Conservation (phyloP, 2,329 filamentous ascomycete genomes). For the Pestalotiopsis sp. region DNA sequence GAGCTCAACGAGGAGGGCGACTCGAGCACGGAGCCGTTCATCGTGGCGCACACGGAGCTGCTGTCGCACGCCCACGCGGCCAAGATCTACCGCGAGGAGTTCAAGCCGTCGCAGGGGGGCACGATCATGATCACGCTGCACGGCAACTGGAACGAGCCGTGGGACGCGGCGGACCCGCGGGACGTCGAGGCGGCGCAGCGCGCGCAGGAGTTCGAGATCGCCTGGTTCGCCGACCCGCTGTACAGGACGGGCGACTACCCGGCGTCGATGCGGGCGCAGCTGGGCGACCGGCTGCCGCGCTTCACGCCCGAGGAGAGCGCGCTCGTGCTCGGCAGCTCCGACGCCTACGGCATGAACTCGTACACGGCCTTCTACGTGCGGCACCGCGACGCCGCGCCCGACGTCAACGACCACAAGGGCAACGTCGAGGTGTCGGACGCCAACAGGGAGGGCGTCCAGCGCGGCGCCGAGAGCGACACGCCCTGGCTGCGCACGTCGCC, state of each 20-base stretch:
- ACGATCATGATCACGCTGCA: slow-evolving; percentile 43
- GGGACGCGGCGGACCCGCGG: slow-evolving; percentile 35
- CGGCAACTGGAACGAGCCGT: slow-evolving; percentile 44
- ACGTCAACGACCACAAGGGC: slow-evolving; percentile 41
- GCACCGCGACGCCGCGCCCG: slow-evolving; percentile 36
- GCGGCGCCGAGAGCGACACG: slow-evolving; percentile 40
- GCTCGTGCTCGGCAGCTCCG: slow-evolving; percentile 39
- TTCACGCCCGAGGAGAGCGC: slow-evolving; percentile 42
- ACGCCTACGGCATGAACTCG: slow-evolving; percentile 46
- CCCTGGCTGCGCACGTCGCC: slow-evolving; percentile 41
- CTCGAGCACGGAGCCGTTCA: slow-evolving; percentile 37
- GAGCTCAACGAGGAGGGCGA: slow-evolving; percentile 34
- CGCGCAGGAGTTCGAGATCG: slow-evolving; percentile 44
- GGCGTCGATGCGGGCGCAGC: slow-evolving; percentile 39
- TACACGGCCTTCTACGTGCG: slow-evolving; percentile 42
- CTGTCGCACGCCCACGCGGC: slow-evolving; percentile 39
- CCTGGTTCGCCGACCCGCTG: slow-evolving; percentile 42
- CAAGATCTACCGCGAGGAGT: slow-evolving; percentile 41
- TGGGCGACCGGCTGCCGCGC: slow-evolving; percentile 37
- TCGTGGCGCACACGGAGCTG: slow-evolving; percentile 41
- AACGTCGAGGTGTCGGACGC: slow-evolving; percentile 39
- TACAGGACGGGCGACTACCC: slow-evolving; percentile 42
- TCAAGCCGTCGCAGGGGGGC: slow-evolving; percentile 38
- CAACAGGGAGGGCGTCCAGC: slow-evolving; percentile 34
- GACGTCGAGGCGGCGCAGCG: slow-evolving; percentile 40